These are phyloP conservation scores for Saprolegnia parasitica DNA, from an alignment of 352 stramenopile genomes.

Conservation along the genomic window DNA sequence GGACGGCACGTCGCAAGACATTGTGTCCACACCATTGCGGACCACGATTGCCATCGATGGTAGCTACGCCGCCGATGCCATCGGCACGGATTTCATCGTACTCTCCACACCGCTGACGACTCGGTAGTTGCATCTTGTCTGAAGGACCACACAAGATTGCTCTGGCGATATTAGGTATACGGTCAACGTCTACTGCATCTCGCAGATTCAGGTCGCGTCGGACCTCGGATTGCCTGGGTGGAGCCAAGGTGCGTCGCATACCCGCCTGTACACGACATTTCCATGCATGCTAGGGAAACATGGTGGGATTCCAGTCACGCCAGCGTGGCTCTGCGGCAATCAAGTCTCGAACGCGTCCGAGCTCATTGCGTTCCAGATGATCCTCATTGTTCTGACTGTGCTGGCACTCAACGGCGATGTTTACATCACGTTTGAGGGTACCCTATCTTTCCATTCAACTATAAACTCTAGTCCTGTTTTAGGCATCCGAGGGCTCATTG, in stretches of 20 bases:
- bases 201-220: background rate
- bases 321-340: constrained; percentile 17
- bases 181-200: constrained; percentile 15
- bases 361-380: constrained; percentile 8
- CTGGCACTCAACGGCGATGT: background rate
- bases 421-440: background rate
- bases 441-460: background rate
- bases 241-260: constrained; percentile 20
- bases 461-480: too few species aligned
- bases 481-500: too few species aligned
- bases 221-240: constrained; percentile 5
- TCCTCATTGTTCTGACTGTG: background rate
- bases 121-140: background rate
- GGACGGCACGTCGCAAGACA: background rate
- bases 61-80: background rate
- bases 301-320: background rate
- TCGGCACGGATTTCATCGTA: constrained; percentile 13
- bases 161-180: constrained; percentile 7
- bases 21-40: background rate
- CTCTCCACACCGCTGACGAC: constrained; percentile 2
- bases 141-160: too few species aligned
- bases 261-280: too few species aligned
- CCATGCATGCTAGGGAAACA: background rate
- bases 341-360: background rate
- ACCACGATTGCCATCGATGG: background rate